These are phyloP conservation scores for Cronartium quercuum DNA, from an alignment of 1,284 basidiomycete genomes.

Conservation along the genomic window DNA sequence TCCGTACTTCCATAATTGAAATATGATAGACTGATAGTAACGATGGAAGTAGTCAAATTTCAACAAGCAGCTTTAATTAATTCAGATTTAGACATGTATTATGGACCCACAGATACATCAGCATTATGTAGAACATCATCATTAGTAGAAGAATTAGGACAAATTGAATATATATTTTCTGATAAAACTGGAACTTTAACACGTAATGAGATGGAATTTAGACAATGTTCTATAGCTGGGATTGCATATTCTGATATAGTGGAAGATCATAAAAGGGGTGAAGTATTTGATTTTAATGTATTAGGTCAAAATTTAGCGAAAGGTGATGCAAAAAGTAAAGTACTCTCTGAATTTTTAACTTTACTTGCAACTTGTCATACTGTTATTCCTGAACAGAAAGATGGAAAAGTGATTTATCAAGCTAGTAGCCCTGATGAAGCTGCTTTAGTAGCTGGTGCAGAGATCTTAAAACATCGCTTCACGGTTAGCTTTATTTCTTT, in stretches of 20 bases:
- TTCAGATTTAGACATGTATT: constrained; percentile 72
- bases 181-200: constrained; percentile 97
- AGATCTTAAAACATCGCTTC: constrained; percentile 86
- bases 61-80: constrained; percentile 97
- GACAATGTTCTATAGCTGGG: constrained; percentile 81
- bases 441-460: constrained; percentile 88
- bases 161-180: constrained; percentile 97
- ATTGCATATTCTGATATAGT: constrained; percentile 81
- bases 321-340: constrained; percentile 60
- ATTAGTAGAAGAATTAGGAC: constrained; percentile 94
- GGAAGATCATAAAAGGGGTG: constrained; percentile 69
- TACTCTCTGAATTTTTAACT: constrained; percentile 77
- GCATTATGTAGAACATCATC: constrained; percentile 94
- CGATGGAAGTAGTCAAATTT: constrained; percentile 98
- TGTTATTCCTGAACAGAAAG: constrained; percentile 88
- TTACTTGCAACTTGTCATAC: constrained; percentile 95
- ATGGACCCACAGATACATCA: constrained; percentile 86
- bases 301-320: constrained; percentile 60
- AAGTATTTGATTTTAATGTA: constrained; percentile 54
- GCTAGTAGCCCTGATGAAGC: constrained; percentile 98
- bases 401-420: constrained; percentile 68
- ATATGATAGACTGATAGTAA: constrained; percentile 67
- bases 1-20: background rate
- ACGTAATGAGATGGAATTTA: constrained; percentile 94
- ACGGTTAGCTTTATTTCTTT: constrained; percentile 58